Percentiles rank a stretch among this genome's conserved stretches.
These are phyloP conservation scores for Mycena galericulata DNA, from an alignment of 768 basidiomycete species.

Conservation along the genomic window DNA sequence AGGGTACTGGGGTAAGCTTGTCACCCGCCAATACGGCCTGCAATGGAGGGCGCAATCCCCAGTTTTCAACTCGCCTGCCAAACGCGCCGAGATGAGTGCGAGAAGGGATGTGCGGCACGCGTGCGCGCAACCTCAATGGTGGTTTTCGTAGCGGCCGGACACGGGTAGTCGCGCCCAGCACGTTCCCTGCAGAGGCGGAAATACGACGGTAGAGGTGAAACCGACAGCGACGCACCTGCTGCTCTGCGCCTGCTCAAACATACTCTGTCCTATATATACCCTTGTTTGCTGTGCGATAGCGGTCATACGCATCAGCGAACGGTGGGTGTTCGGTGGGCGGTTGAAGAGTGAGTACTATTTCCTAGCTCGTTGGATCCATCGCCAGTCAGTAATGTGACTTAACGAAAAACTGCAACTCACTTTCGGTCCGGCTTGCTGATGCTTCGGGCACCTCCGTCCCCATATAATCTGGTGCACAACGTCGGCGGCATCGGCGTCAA, in stretches of 20 bases:
- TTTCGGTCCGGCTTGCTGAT: no score
- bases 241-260: not conserved
- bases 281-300: not conserved
- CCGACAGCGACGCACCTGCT: not conserved
- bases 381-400: no score
- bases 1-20: not conserved
- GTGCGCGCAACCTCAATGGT: not conserved
- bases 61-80: not conserved
- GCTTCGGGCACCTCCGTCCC: no score
- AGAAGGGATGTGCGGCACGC: not conserved
- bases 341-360: no score
- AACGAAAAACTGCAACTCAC: no score
- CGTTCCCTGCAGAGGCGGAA: not conserved
- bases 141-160: not conserved
- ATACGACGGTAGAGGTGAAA: not conserved
- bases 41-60: not conserved
- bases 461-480: no score
- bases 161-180: no score
- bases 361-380: no score
- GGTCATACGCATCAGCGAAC: not conserved
- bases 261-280: not conserved
- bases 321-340: not conserved
- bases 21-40: not conserved
- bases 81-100: not conserved
- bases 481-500: no score